Evolutionary conservation across 805 yeast genomes (phyloP).

Genomic region (Saccharomycopsis babjevae): DNA sequence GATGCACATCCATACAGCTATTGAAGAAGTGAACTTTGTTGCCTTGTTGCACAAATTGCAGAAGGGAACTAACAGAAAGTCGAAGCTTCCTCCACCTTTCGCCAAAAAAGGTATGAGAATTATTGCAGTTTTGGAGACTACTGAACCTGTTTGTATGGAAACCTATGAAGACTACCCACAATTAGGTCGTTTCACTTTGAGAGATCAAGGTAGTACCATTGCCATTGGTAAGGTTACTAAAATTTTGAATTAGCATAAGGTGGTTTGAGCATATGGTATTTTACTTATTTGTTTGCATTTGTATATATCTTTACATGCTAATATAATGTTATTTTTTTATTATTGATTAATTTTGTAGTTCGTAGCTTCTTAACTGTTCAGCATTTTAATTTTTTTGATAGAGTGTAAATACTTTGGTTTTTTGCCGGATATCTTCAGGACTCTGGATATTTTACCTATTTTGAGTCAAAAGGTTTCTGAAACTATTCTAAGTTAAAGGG

Average conservation of each 20-base stretch:
- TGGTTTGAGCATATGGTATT: background rate
- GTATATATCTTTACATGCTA: background rate
- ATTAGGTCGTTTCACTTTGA: constrained; percentile 93
- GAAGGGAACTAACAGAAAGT: constrained; percentile 92
- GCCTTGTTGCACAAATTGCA: constrained; percentile 86
- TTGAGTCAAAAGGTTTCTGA: too few species aligned
- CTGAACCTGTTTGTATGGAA: constrained; percentile 88
- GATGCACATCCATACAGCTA: constrained; percentile 97
- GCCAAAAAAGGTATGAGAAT: constrained; percentile 99
- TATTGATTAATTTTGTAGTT: too few species aligned
- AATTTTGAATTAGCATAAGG: constrained; percentile 38
- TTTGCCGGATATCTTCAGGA: too few species aligned
- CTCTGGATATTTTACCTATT: too few species aligned
- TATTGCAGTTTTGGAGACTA: constrained; percentile 80
- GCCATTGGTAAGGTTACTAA: constrained; percentile 98
- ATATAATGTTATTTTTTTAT: background rate
- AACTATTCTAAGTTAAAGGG: too few species aligned
- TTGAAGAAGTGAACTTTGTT: constrained; percentile 82
- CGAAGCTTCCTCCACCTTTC: constrained; percentile 95
- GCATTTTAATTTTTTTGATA: too few species aligned
- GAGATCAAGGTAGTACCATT: constrained; percentile 97
- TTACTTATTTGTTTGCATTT: background rate
- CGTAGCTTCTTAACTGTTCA: too few species aligned
- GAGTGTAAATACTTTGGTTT: too few species aligned
- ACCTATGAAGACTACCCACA: constrained; percentile 88